These are phyloP conservation scores for Triangularia setosa DNA, from an alignment of 2,329 filamentous ascomycete species.

Conservation along the genomic window DNA sequence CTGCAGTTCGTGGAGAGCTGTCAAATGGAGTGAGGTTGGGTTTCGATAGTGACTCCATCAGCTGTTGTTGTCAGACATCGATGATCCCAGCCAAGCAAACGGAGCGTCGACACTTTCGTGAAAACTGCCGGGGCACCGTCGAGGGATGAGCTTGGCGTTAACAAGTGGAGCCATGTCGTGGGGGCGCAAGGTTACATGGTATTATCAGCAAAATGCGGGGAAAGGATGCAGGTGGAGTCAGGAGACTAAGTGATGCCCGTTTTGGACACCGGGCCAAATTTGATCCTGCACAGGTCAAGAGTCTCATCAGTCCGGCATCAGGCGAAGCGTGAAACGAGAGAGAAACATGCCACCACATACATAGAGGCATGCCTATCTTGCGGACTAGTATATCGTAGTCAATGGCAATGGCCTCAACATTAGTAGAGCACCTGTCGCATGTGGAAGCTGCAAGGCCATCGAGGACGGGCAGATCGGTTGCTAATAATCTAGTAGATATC, in stretches of 20 bases:
- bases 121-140: neutral
- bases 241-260: neutral
- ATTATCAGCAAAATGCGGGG: neutral
- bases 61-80: neutral
- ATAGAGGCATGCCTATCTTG: neutral
- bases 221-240: neutral
- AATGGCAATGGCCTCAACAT: neutral
- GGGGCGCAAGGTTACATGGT: neutral
- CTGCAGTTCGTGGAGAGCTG: neutral
- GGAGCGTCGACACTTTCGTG: neutral
- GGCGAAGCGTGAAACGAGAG: neutral
- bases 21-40: neutral
- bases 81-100: neutral
- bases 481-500: neutral
- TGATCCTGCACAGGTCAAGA: neutral
- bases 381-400: neutral
- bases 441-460: neutral
- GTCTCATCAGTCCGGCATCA: neutral
- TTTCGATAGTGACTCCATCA: neutral
- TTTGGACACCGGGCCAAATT: neutral
- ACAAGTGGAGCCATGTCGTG: neutral
- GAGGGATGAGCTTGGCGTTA: neutral
- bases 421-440: neutral
- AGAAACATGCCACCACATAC: neutral
- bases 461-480: neutral